These are phyloP conservation scores for Prunus mume DNA, from an alignment of 306 rosid genomes.

Conservation along the genomic window DNA sequence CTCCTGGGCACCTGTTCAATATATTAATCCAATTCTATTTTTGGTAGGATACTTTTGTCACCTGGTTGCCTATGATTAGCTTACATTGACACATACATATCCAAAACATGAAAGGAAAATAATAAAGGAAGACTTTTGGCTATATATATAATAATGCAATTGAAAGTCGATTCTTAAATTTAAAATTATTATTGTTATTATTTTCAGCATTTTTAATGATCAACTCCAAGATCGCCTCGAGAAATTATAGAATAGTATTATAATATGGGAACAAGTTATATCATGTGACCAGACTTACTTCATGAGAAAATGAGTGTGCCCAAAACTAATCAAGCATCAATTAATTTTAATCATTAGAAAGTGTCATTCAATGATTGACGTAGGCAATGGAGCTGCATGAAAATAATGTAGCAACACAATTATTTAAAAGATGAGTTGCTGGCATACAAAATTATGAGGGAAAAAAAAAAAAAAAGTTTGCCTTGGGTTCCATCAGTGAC, in stretches of 20 bases:
- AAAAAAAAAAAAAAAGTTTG: not conserved
- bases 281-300: rapidly evolving
- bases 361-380: not conserved
- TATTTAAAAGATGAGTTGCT: not conserved
- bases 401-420: constrained; percentile 29
- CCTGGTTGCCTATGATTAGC: not conserved
- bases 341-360: not conserved
- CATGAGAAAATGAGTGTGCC: not conserved
- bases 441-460: constrained; percentile 7
- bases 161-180: no score
- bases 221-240: not conserved
- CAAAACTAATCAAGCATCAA: not conserved
- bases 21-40: not conserved
- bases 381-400: constrained; percentile 20
- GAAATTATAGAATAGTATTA: no score
- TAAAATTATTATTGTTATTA: not conserved
- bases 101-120: not conserved
- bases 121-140: not conserved
- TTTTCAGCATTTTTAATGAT: not conserved
- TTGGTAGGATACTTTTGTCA: not conserved
- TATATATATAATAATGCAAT: not conserved
- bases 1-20: not conserved
- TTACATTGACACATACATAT: not conserved
- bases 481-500: constrained; percentile 24
- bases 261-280: no score